Conservation (phyloP, 768 basidiomycete species). For the Porphyrellus cyaneotinctus region DNA sequence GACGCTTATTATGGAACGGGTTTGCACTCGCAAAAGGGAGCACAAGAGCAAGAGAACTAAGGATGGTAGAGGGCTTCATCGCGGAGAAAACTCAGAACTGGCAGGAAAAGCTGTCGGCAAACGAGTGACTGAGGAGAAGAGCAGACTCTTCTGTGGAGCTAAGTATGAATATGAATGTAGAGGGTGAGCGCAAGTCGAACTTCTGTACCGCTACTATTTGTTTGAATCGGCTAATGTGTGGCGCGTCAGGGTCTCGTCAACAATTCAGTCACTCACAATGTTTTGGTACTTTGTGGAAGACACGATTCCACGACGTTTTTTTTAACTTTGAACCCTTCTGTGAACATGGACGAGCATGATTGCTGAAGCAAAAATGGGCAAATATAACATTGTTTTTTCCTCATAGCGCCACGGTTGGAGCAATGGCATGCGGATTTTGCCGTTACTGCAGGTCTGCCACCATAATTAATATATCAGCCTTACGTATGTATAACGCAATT, state of each 20-base stretch:
- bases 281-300: no score
- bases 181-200: conserved; percentile 1
- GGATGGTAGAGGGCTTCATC: conserved; percentile 29
- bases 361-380: neutral
- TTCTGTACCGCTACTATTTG: conserved; percentile 10
- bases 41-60: conserved; percentile 33
- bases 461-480: no score
- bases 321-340: neutral
- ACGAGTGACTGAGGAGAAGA: conserved; percentile 23
- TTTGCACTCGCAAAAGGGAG: conserved; percentile 34
- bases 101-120: conserved; percentile 4
- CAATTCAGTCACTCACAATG: no score
- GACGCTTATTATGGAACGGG: conserved; percentile 28
- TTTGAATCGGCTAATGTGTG: conserved; percentile 20
- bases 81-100: neutral
- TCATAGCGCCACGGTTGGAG: neutral
- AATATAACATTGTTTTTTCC: neutral
- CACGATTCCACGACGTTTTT: neutral
- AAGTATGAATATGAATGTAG: no score
- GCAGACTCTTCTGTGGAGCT: neutral
- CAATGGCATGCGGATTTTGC: no score
- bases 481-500: no score
- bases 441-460: no score
- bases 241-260: neutral
- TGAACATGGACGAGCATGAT: neutral